Evolutionary conservation across 2,329 filamentous ascomycete species (phyloP).

Genomic region (Myriangium duriaei): DNA sequence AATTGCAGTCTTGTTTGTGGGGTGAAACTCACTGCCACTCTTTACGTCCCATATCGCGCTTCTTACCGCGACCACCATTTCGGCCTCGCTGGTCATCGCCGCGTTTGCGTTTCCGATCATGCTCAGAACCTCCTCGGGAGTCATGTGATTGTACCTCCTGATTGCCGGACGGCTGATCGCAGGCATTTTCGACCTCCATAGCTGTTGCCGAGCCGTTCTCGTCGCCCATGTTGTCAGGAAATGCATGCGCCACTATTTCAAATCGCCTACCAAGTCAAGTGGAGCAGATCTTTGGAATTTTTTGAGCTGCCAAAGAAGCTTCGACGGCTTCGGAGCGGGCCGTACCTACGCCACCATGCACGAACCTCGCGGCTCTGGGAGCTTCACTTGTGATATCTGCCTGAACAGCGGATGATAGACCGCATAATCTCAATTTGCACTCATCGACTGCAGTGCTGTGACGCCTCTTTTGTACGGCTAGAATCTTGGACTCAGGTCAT

Average conservation of each 20-base stretch:
- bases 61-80: constrained; percentile 37
- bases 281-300: too few relatives aligned
- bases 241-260: constrained; percentile 6
- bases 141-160: constrained; percentile 1
- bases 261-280: too few relatives aligned
- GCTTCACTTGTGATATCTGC: too few relatives aligned
- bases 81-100: constrained; percentile 17
- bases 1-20: constrained; percentile 9
- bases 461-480: too few relatives aligned
- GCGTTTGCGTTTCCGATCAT: constrained; percentile 14
- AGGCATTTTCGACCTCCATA: constrained; percentile 1
- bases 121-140: constrained; percentile 1
- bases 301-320: too few relatives aligned
- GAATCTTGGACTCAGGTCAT: too few relatives aligned
- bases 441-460: too few relatives aligned
- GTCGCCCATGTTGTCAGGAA: constrained; percentile 4
- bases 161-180: neutral
- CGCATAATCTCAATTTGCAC: too few relatives aligned
- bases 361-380: too few relatives aligned
- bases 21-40: constrained; percentile 47
- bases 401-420: too few relatives aligned
- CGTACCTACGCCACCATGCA: too few relatives aligned
- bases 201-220: constrained; percentile 3
- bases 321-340: too few relatives aligned
- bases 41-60: constrained; percentile 52